phyloP scores from a whole-genome alignment of 2,329 filamentous ascomycete species.

The Fusarium piperis region DNA sequence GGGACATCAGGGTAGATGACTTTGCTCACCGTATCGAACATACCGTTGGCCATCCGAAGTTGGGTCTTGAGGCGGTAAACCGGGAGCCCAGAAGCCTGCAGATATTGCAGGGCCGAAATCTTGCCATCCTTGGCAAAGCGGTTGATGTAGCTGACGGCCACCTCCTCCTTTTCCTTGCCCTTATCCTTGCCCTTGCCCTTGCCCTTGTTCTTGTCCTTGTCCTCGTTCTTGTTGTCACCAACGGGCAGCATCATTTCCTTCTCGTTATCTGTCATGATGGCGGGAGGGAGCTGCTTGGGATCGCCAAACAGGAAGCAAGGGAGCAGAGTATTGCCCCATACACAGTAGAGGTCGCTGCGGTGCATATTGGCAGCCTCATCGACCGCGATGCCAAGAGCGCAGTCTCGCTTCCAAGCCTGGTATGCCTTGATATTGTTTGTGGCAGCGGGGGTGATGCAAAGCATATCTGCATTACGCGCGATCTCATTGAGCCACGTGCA shows the following conservation, averaged over 20 bases:
- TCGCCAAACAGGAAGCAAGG: slow-evolving; percentile 37
- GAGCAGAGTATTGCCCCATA: slow-evolving; percentile 37
- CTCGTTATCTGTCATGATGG: slow-evolving; percentile 11
- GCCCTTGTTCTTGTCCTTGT: no score
- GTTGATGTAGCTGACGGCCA: background rate
- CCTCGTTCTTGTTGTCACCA: no score
- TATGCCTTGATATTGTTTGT: background rate
- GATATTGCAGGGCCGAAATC: background rate
- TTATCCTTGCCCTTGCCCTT: no score
- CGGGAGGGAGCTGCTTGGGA: slow-evolving; percentile 27
- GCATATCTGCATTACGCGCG: no score
- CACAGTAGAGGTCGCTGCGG: slow-evolving; percentile 29
- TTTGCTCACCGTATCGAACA: background rate
- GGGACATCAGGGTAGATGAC: background rate
- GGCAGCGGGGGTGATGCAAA: slow-evolving; percentile 19
- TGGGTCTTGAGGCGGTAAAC: background rate
- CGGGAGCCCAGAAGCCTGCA: background rate
- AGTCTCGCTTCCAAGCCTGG: background rate
- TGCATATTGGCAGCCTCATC: slow-evolving; percentile 41
- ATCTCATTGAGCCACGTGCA: no score
- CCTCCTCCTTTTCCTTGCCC: no score
- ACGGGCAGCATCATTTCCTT: background rate
- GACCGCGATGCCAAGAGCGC: slow-evolving; percentile 19
- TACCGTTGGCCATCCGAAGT: background rate
- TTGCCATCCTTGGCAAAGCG: background rate